These are phyloP conservation scores for Albugo laibachii DNA, from an alignment of 352 stramenopile genomes.

Conservation along the genomic window DNA sequence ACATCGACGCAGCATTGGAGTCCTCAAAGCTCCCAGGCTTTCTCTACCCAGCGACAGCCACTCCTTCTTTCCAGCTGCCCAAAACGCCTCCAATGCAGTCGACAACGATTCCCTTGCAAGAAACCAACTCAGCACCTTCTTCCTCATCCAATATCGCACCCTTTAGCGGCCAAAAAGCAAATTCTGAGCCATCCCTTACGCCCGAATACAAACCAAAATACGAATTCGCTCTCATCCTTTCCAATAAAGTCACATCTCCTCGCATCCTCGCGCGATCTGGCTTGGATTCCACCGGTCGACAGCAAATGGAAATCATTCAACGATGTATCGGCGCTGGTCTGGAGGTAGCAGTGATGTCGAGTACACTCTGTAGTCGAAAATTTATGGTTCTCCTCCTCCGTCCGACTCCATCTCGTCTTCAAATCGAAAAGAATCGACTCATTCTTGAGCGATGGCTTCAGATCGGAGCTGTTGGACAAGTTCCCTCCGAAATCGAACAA, in stretches of 20 bases:
- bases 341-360: slow-evolving; percentile 60
- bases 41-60: too few relatives aligned
- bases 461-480: slow-evolving; percentile 67
- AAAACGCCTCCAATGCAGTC: too few relatives aligned
- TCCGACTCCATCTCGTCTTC: slow-evolving; percentile 32
- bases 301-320: slow-evolving; percentile 53
- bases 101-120: too few relatives aligned
- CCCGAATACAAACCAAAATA: slow-evolving; percentile 17
- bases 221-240: slow-evolving; percentile 64
- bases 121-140: too few relatives aligned
- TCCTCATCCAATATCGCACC: too few relatives aligned
- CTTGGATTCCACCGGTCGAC: slow-evolving; percentile 43
- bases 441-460: slow-evolving; percentile 72
- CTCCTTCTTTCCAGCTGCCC: too few relatives aligned
- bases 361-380: slow-evolving; percentile 61
- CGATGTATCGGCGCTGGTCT: slow-evolving; percentile 54
- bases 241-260: slow-evolving; percentile 63
- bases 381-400: slow-evolving; percentile 57
- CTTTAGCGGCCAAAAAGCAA: too few relatives aligned
- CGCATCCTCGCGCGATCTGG: slow-evolving; percentile 53
- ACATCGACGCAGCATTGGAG: too few relatives aligned
- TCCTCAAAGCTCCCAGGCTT: too few relatives aligned
- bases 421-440: slow-evolving; percentile 62
- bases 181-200: too few relatives aligned
- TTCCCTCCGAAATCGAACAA: slow-evolving; percentile 71